phyloP scores from a whole-genome alignment of 1,284 basidiomycete genomes.

The Irpex sp. region DNA sequence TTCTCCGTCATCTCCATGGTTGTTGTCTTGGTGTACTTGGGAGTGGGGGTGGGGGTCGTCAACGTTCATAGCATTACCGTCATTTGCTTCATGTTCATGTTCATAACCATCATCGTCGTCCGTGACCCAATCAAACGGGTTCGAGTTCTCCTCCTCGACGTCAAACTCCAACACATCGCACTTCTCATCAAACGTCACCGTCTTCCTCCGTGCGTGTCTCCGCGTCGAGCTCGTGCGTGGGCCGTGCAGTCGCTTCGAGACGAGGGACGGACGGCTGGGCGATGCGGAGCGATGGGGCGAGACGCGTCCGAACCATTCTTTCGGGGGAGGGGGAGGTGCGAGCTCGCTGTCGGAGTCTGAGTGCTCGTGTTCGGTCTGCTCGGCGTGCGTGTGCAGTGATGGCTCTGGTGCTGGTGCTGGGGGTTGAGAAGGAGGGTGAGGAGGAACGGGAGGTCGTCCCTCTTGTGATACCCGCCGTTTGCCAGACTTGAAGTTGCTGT shows the following conservation, averaged over 20 bases:
- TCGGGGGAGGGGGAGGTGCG: constrained; percentile 27
- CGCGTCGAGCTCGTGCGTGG: constrained; percentile 52
- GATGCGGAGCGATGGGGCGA: constrained; percentile 33
- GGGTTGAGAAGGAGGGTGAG: neutral
- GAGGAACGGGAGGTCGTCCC: constrained; percentile 5
- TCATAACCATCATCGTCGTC: constrained; percentile 50
- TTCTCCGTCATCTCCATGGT: constrained; percentile 8
- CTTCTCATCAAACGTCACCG: constrained; percentile 82
- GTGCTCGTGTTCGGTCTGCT: constrained; percentile 20
- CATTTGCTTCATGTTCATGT: constrained; percentile 16
- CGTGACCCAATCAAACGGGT: constrained; percentile 31
- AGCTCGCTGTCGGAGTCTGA: constrained; percentile 24
- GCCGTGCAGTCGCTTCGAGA: constrained; percentile 79
- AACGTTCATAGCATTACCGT: constrained; percentile 22
- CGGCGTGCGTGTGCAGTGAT: no score
- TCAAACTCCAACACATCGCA: constrained; percentile 91
- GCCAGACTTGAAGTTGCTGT: constrained; percentile 71
- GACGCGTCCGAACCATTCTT: constrained; percentile 15
- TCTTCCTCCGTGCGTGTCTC: constrained; percentile 55
- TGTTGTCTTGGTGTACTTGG: constrained; percentile 12
- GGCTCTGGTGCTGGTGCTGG: neutral
- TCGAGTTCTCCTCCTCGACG: constrained; percentile 40
- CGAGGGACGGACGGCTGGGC: constrained; percentile 69
- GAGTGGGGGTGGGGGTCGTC: constrained; percentile 2
- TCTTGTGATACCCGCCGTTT: constrained; percentile 4